Percentiles rank a stretch among this genome's conserved stretches.
Conservation (phyloP, 176 grass and related monocot species). For the Aegilops umbellulata region DNA sequence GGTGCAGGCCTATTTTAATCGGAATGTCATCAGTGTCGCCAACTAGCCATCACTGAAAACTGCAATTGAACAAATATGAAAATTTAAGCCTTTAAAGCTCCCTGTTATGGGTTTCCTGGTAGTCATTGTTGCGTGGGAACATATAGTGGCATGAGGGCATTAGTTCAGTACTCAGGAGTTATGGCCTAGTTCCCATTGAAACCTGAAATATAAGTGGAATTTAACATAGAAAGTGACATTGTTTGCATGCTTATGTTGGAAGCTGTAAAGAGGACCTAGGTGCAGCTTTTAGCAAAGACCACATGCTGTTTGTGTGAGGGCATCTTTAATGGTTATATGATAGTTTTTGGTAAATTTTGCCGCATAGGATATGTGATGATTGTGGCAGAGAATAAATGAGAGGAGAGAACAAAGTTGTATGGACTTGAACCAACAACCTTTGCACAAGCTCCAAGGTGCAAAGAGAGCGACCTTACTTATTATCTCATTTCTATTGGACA, state of each 20-base stretch:
- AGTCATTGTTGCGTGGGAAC: neutral
- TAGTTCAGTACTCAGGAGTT: neutral
- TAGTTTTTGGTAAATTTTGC: neutral
- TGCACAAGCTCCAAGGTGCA: neutral
- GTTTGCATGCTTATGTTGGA: neutral
- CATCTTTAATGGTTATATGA: neutral
- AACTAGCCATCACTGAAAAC: no score
- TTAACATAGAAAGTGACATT: neutral
- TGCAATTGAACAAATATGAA: neutral
- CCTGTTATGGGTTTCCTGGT: neutral
- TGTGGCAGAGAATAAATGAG: neutral
- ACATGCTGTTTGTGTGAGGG: neutral
- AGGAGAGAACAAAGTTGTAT: neutral
- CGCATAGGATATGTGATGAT: neutral
- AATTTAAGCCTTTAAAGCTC: neutral
- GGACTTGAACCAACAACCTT: neutral
- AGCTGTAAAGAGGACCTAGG: neutral
- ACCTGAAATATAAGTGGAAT: constrained; percentile 10
- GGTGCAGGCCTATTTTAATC: no score
- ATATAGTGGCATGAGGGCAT: neutral
- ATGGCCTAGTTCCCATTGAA: neutral
- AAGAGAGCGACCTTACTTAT: neutral
- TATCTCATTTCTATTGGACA: neutral
- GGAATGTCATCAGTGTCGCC: no score
- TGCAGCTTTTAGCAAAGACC: neutral